Percentiles rank a stretch among this genome's conserved stretches.
phyloP scores from a whole-genome alignment of 495 filamentous ascomycete species.

The Daldinia vernicosa region DNA sequence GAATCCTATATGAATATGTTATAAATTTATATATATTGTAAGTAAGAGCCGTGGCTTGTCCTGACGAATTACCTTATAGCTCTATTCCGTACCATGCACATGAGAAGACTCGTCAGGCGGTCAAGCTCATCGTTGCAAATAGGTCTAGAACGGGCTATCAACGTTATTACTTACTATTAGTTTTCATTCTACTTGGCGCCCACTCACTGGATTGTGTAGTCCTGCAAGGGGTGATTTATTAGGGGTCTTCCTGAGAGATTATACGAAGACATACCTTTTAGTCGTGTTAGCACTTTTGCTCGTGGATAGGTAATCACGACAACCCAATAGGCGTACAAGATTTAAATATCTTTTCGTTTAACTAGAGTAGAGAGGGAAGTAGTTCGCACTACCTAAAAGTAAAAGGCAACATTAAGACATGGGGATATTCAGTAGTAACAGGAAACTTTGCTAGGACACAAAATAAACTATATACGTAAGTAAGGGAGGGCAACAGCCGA shows the following conservation, averaged over 20 bases:
- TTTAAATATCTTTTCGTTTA: background rate
- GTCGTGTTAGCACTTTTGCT: background rate
- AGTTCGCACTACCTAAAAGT: background rate
- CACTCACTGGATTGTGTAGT: background rate
- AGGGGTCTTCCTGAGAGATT: background rate
- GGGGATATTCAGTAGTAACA: background rate
- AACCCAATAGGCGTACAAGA: background rate
- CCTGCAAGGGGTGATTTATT: background rate
- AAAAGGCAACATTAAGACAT: background rate
- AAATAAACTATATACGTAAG: conserved; percentile 17
- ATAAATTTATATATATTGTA: background rate
- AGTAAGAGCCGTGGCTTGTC: no score
- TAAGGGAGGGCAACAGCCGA: conserved; percentile 5
- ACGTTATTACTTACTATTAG: background rate
- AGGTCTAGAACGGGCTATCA: background rate
- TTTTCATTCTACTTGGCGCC: background rate
- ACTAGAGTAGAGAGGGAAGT: background rate
- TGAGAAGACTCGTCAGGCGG: background rate
- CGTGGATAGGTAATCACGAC: background rate
- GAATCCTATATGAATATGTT: background rate
- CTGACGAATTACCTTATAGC: background rate
- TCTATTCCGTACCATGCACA: background rate
- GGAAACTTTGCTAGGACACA: conserved; percentile 9
- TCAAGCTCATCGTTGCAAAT: background rate
- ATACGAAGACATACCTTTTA: no score